Evolutionary conservation across 225 moss, liverwort and hornwort genomes (phyloP).

Genomic region (Thuidium tamariscinum): DNA sequence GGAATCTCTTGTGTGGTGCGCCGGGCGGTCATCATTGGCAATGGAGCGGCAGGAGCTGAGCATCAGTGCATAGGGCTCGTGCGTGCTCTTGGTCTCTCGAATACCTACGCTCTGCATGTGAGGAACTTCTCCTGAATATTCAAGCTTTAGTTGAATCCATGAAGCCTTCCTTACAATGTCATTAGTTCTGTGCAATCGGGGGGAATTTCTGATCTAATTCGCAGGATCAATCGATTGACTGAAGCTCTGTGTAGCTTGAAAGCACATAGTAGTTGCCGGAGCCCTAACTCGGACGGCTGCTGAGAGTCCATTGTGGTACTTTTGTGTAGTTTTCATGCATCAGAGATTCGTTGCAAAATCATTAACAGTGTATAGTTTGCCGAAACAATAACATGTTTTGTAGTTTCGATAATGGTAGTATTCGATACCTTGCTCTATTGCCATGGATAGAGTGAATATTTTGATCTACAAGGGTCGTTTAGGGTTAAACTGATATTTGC

Average conservation of each 20-base stretch:
- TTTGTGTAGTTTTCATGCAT: not conserved
- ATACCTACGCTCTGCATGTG: conserved; percentile 56
- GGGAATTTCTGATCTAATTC: not conserved
- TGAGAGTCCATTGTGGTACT: not conserved
- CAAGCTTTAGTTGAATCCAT: not conserved
- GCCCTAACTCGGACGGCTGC: not conserved
- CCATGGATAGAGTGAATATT: not conserved
- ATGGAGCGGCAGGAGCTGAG: conserved; percentile 84
- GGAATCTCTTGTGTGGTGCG: conserved; percentile 82
- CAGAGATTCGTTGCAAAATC: not conserved
- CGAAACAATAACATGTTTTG: not conserved
- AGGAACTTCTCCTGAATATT: not conserved
- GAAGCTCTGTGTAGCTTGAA: not conserved
- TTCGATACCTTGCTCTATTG: not conserved
- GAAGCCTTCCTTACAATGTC: not conserved
- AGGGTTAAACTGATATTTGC: not conserved
- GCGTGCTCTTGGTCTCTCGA: conserved; percentile 71
- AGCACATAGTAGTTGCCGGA: not conserved
- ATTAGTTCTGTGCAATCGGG: not conserved
- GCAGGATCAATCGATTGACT: not conserved
- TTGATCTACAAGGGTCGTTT: not conserved
- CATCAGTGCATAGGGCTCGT: conserved; percentile 87
- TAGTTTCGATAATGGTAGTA: not conserved
- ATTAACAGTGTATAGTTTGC: not conserved
- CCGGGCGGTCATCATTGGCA: conserved; percentile 80